These are phyloP conservation scores for Eutypa lata DNA, from an alignment of 2,329 filamentous ascomycete species.

Conservation along the genomic window DNA sequence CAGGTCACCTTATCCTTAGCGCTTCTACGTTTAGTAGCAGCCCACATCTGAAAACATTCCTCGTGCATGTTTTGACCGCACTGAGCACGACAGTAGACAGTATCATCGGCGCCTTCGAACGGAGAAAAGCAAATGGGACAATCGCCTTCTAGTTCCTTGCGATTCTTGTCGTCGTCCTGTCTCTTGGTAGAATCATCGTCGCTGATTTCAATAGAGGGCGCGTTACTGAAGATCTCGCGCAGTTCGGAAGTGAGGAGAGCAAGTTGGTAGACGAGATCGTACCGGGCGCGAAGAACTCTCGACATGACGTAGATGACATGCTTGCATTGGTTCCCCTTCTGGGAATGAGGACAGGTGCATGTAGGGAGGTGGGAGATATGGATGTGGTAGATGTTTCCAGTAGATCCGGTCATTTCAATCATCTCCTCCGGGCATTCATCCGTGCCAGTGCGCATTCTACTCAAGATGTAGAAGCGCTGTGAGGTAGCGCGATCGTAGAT, in stretches of 20 bases:
- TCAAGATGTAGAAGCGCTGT: constrained; percentile 47
- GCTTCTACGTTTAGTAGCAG: constrained; percentile 39
- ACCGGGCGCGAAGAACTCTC: constrained; percentile 55
- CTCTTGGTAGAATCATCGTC: constrained; percentile 13
- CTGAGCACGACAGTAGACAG: constrained; percentile 50
- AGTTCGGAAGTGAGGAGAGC: constrained; percentile 59
- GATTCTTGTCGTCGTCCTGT: constrained; percentile 30
- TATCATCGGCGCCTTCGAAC: constrained; percentile 35
- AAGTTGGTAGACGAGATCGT: constrained; percentile 57
- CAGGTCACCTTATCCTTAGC: constrained; percentile 46
- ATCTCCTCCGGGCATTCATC: constrained; percentile 44
- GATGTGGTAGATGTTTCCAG: constrained; percentile 63
- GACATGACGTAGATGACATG: constrained; percentile 62
- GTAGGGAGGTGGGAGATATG: constrained; percentile 46
- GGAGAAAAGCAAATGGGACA: constrained; percentile 57
- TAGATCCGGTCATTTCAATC: constrained; percentile 60
- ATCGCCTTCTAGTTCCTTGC: constrained; percentile 50
- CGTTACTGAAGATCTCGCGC: constrained; percentile 52
- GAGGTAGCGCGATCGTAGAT: constrained; percentile 37
- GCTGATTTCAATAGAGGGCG: constrained; percentile 46
- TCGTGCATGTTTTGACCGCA: constrained; percentile 56
- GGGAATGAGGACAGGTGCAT: constrained; percentile 56
- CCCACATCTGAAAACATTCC: constrained; percentile 54
- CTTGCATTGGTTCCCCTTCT: constrained; percentile 59
- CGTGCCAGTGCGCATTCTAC: constrained; percentile 33